Percentiles rank a stretch among this genome's conserved stretches.
Conservation (phyloP, 1,284 basidiomycete genomes). For the Marasmius oreades region DNA sequence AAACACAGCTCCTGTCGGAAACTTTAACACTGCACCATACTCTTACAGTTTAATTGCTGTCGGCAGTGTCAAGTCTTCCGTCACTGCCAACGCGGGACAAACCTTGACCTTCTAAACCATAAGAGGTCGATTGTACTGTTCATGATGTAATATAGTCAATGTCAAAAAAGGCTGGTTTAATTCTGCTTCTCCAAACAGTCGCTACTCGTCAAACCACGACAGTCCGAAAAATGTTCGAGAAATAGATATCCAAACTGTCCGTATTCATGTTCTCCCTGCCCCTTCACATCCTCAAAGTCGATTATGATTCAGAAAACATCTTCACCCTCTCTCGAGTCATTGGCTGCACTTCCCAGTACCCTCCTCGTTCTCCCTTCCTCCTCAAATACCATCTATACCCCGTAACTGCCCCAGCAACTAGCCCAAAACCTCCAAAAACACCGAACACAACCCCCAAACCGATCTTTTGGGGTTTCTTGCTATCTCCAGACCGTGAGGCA, state of each 20-base stretch:
- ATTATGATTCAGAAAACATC: not conserved
- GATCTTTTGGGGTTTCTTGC: not conserved
- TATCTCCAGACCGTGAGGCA: not conserved
- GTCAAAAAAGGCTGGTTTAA: not conserved
- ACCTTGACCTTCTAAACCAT: slow-evolving; percentile 32
- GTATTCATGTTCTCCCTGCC: not conserved
- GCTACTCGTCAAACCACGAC: too few species aligned
- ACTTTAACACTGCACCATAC: slow-evolving; percentile 35
- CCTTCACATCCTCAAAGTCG: not conserved
- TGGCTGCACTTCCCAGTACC: not conserved
- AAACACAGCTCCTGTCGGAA: slow-evolving; percentile 33
- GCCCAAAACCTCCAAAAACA: not conserved
- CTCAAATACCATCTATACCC: not conserved
- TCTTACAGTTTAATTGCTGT: slow-evolving; percentile 29
- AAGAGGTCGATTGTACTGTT: not conserved
- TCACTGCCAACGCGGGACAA: slow-evolving; percentile 32
- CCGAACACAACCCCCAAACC: not conserved
- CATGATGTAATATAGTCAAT: not conserved
- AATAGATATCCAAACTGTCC: not conserved
- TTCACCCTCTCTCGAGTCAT: not conserved
- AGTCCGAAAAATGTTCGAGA: not conserved
- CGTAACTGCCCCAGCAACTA: not conserved
- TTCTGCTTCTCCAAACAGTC: too few species aligned
- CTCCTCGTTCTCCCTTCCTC: not conserved
- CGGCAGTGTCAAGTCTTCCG: slow-evolving; percentile 26